Conservation (phyloP, 768 basidiomycete genomes). For the Tephrocybe sp. region DNA sequence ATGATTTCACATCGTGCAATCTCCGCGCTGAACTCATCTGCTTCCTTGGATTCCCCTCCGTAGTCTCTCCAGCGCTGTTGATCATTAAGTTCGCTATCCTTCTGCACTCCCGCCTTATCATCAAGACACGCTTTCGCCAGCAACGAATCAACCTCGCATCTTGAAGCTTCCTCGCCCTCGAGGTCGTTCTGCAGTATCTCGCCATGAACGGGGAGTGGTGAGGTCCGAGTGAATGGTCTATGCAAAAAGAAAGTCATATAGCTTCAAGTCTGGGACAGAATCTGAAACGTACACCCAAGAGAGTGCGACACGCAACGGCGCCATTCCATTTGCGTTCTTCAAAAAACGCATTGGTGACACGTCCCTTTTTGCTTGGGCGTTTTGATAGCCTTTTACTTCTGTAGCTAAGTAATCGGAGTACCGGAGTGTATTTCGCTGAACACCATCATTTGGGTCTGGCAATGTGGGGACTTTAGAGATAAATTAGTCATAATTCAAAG, state of each 20-base stretch:
- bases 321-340: slow-evolving; percentile 55
- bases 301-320: slow-evolving; percentile 55
- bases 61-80: slow-evolving; percentile 6
- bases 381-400: neutral
- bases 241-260: slow-evolving; percentile 7
- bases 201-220: slow-evolving; percentile 12
- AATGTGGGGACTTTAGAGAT: slow-evolving; percentile 48
- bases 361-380: neutral
- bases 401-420: slow-evolving; percentile 8
- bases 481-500: neutral
- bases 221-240: slow-evolving; percentile 45
- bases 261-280: neutral
- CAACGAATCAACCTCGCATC: slow-evolving; percentile 1
- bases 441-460: slow-evolving; percentile 42
- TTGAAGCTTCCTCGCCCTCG: slow-evolving; percentile 2
- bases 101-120: neutral
- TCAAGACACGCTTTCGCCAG: neutral
- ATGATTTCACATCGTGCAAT: slow-evolving; percentile 29
- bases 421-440: neutral
- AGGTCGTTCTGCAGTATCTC: slow-evolving; percentile 19
- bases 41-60: neutral
- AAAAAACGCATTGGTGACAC: slow-evolving; percentile 29
- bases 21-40: slow-evolving; percentile 9
- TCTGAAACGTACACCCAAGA: slow-evolving; percentile 60
- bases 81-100: slow-evolving; percentile 5